phyloP scores from a whole-genome alignment of 169 alveolate species.

The Babesia bovis region DNA sequence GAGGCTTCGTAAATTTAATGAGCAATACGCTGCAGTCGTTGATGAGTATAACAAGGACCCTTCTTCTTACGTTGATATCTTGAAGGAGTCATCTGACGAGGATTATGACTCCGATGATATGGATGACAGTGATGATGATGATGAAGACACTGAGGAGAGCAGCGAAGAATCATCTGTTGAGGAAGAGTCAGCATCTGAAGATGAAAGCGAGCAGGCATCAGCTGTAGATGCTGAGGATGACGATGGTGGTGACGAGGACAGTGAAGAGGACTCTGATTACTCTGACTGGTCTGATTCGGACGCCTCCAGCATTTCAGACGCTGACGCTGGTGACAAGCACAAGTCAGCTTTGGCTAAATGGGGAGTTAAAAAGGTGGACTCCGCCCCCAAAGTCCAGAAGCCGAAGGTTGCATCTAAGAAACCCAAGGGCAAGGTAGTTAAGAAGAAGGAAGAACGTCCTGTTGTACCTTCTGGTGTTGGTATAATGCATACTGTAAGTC shows the following conservation, averaged over 20 bases:
- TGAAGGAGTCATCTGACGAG: slow-evolving; percentile 65
- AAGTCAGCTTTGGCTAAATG: slow-evolving; percentile 84
- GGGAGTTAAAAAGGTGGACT: slow-evolving; percentile 80
- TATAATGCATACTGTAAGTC: slow-evolving; percentile 33
- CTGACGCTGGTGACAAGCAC: slow-evolving; percentile 79
- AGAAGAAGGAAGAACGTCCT: slow-evolving; percentile 73
- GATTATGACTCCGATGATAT: slow-evolving; percentile 56
- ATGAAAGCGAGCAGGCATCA: slow-evolving; percentile 34
- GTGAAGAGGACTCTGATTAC: slow-evolving; percentile 58
- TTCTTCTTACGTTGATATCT: slow-evolving; percentile 67
- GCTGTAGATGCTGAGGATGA: slow-evolving; percentile 31
- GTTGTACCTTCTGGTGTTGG: slow-evolving; percentile 14
- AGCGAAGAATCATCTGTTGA: slow-evolving; percentile 3
- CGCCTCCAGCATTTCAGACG: slow-evolving; percentile 55
- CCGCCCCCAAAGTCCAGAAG: slow-evolving; percentile 40
- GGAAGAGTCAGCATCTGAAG: slow-evolving; percentile 10
- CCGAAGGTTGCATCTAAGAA: slow-evolving; percentile 58
- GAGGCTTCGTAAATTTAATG: slow-evolving; percentile 80
- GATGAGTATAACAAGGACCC: slow-evolving; percentile 80
- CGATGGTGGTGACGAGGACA: slow-evolving; percentile 20
- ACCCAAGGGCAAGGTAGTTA: slow-evolving; percentile 69
- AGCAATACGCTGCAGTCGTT: slow-evolving; percentile 72
- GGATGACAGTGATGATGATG: slow-evolving; percentile 55
- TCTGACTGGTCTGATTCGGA: slow-evolving; percentile 85
- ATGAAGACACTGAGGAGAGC: slow-evolving; percentile 19